Base-by-base conservation (phyloP, 768 basidiomycete genomes). In the Suillus ampliporus region DNA sequence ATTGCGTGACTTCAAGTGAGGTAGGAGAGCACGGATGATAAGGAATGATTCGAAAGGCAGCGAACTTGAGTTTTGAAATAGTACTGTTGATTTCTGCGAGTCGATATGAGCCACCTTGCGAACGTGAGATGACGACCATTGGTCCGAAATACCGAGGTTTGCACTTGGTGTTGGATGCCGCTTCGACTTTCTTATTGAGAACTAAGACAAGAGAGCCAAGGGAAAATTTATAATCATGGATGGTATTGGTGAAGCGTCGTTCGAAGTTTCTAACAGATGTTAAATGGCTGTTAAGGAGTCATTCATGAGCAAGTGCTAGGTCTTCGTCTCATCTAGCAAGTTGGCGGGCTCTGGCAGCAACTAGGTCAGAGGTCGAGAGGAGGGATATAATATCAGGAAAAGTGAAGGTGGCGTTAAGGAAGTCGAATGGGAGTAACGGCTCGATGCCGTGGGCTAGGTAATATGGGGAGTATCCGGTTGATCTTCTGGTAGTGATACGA, bases 171-270 rank as follows among this genome's bases (percentile, higher is more conserved):
- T 57, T 57, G 3, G 23, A 6, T 4, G 19, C 34, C 4, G 13
- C 15, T 8, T 52, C 23, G 50, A 52, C 8, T 17, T 52, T 52
- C 14, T 52, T 52, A 8, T 52, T 52, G 50, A 52, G 50, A 4
- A 52, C 50, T 13, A 57, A 26, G 3, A 57, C 31, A 4, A 57
- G 64, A 6, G 44, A 59, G 11, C 76, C 74, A 7, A 64, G 71
- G 34, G 62, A 35, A 60, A 75, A 75, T 50, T 73, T 46, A 54
- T 66, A 73, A 43, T 73, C 65, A 6, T 61, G 61, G 26, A 78
- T 72, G 1, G 65, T 60, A 4, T 44, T 50, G 2, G 56, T 43
- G 57, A 67, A 64, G n/a, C 67, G 60, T 2, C 38, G 48, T 38
- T 68, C 63, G 53, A 74, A 73, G 15, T 60, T 11, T 17, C 8